These are phyloP conservation scores for Puccinellia tenuiflora DNA, from an alignment of 176 grass and related monocot genomes.

Conservation along the genomic window DNA sequence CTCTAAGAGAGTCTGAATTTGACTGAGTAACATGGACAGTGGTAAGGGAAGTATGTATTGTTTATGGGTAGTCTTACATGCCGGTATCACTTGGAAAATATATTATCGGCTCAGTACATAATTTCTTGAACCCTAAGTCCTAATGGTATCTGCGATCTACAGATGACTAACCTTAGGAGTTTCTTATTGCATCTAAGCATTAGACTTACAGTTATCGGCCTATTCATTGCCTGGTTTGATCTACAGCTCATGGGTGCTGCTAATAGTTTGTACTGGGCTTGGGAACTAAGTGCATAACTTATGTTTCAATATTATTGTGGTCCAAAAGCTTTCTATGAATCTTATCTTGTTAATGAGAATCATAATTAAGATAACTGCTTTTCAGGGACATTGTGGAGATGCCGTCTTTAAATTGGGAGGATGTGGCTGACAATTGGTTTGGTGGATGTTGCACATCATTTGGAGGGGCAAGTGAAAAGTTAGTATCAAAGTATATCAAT, in stretches of 20 bases:
- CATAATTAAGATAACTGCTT: neutral
- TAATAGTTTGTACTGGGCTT: neutral
- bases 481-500: conserved; percentile 59
- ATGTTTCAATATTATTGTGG: neutral
- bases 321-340: neutral
- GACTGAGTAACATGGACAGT: neutral
- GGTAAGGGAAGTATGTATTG: neutral
- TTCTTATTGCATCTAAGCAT: too few species aligned
- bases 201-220: neutral
- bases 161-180: too few species aligned
- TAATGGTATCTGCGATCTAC: neutral
- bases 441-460: conserved; percentile 93
- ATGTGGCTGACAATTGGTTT: conserved; percentile 97
- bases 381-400: conserved; percentile 78
- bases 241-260: neutral
- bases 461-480: conserved; percentile 63
- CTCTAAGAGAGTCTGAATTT: neutral
- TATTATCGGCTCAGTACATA: neutral
- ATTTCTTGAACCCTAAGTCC: neutral
- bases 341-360: neutral
- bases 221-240: neutral
- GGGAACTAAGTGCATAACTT: neutral
- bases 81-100: neutral
- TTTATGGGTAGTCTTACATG: neutral
- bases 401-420: conserved; percentile 77